A percentile compares a stretch with the other conserved stretches of the same genome.
Evolutionary conservation across 306 rosid genomes (phyloP).

Genomic region (Quercus cerris): DNA sequence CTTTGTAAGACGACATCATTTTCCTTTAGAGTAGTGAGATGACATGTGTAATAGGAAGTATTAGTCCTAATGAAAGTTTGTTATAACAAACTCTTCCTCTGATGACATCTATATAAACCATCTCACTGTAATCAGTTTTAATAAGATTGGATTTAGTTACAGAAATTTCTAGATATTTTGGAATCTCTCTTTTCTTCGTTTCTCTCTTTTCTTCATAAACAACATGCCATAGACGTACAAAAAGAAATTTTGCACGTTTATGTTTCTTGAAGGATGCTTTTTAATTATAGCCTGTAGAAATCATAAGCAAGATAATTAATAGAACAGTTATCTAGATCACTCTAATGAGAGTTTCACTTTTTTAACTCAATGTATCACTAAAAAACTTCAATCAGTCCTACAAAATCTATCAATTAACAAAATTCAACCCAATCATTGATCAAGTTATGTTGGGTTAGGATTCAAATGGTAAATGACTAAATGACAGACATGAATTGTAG

Average conservation of each 20-base stretch:
- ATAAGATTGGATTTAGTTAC: too few species aligned
- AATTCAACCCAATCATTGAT: not conserved
- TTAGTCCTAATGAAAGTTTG: too few species aligned
- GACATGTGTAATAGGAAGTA: too few species aligned
- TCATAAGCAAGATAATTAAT: not conserved
- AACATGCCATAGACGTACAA: slow-evolving; percentile 86
- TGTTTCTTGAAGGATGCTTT: slow-evolving; percentile 90
- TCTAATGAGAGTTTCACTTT: slow-evolving; percentile 7
- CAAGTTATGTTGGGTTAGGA: slow-evolving; percentile 8
- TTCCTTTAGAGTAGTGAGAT: too few species aligned
- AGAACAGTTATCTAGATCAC: not conserved
- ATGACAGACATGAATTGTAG: not conserved
- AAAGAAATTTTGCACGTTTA: slow-evolving; percentile 96
- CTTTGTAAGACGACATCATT: too few species aligned
- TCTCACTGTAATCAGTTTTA: too few species aligned
- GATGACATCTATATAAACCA: too few species aligned
- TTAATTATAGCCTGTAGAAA: slow-evolving; percentile 82
- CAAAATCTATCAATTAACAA: not conserved
- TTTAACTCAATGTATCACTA: not conserved
- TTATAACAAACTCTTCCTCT: too few species aligned
- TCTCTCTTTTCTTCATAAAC: not conserved
- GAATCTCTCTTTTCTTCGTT: too few species aligned
- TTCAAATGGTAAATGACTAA: not conserved
- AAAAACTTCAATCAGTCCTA: not conserved
- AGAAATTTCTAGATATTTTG: too few species aligned